Percentiles rank a stretch among this genome's conserved stretches.
Conservation (phyloP, 2,329 filamentous ascomycete species). For the Sarocladiaceae sp. region DNA sequence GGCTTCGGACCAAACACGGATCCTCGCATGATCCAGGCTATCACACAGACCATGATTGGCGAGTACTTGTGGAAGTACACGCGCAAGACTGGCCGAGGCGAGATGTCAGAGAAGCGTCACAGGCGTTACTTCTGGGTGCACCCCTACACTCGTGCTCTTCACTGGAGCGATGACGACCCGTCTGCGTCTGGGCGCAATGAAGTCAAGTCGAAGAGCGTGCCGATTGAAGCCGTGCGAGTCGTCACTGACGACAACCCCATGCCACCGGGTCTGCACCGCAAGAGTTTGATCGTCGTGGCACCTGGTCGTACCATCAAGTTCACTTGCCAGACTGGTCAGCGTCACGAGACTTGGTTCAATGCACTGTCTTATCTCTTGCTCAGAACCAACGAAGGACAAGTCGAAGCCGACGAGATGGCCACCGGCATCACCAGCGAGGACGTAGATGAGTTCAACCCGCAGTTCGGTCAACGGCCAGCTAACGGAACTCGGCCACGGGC, state of each 20-base stretch:
- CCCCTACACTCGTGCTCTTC: constrained; percentile 91
- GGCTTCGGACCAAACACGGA: constrained; percentile 74
- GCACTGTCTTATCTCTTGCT: constrained; percentile 89
- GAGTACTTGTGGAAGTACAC: constrained; percentile 99
- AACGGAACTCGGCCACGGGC: constrained; percentile 44
- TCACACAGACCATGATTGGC: constrained; percentile 99
- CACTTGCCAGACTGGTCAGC: constrained; percentile 86
- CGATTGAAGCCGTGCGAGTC: constrained; percentile 88
- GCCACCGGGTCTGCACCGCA: constrained; percentile 89
- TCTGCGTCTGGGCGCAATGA: constrained; percentile 72
- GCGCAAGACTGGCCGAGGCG: constrained; percentile 82
- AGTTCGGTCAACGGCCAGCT: constrained; percentile 30
- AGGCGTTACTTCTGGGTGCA: constrained; percentile 99
- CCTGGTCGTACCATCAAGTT: constrained; percentile 89
- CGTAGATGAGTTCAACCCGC: constrained; percentile 78
- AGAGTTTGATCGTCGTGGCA: constrained; percentile 86
- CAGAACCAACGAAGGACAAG: constrained; percentile 64
- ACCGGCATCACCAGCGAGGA: constrained; percentile 58
- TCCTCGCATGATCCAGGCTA: constrained; percentile 97
- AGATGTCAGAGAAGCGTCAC: constrained; percentile 85
- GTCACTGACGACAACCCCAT: constrained; percentile 93
- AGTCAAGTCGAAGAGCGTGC: constrained; percentile 79
- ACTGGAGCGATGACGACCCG: constrained; percentile 93
- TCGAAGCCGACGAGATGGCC: constrained; percentile 56
- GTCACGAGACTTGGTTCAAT: constrained; percentile 99